Conservation (phyloP, 352 stramenopile genomes). For the Pythium brachiatum region DNA sequence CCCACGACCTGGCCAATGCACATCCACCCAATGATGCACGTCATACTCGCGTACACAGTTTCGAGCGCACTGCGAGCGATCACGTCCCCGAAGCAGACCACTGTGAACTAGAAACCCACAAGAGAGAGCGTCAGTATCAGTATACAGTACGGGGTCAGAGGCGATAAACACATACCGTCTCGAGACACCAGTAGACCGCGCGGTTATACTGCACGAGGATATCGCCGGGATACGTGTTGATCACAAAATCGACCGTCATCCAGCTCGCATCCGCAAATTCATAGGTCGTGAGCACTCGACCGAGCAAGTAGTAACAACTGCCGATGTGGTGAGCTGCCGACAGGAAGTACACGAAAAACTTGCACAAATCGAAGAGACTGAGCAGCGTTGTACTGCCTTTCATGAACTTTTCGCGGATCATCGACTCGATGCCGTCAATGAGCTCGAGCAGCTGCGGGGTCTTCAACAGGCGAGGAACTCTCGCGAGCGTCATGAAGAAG, state of each 20-base stretch:
- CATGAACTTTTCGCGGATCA: constrained; percentile 26
- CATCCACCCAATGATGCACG: constrained; percentile 69
- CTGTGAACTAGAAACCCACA: constrained; percentile 46
- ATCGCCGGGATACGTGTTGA: constrained; percentile 42
- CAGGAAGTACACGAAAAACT: constrained; percentile 28
- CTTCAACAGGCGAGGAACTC: constrained; percentile 24
- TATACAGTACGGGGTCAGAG: no score
- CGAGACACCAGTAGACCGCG: constrained; percentile 73
- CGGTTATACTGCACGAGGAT: constrained; percentile 58
- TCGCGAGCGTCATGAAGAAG: constrained; percentile 16
- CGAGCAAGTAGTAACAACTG: constrained; percentile 29
- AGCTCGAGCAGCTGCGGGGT: constrained; percentile 17
- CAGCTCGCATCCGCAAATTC: constrained; percentile 31
- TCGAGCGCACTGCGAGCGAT: constrained; percentile 52
- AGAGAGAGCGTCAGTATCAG: not conserved
- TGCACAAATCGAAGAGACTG: constrained; percentile 30
- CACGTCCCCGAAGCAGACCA: constrained; percentile 74
- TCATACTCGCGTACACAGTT: constrained; percentile 47
- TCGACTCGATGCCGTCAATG: constrained; percentile 19
- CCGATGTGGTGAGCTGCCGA: constrained; percentile 27
- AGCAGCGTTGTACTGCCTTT: constrained; percentile 20
- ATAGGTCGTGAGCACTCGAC: constrained; percentile 10
- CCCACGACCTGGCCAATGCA: constrained; percentile 71
- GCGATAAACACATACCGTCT: constrained; percentile 42
- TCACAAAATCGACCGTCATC: constrained; percentile 49